These are phyloP conservation scores for Chlamydomonas reinhardtii DNA, from an alignment of 163 green algal genomes.

Conservation along the genomic window DNA sequence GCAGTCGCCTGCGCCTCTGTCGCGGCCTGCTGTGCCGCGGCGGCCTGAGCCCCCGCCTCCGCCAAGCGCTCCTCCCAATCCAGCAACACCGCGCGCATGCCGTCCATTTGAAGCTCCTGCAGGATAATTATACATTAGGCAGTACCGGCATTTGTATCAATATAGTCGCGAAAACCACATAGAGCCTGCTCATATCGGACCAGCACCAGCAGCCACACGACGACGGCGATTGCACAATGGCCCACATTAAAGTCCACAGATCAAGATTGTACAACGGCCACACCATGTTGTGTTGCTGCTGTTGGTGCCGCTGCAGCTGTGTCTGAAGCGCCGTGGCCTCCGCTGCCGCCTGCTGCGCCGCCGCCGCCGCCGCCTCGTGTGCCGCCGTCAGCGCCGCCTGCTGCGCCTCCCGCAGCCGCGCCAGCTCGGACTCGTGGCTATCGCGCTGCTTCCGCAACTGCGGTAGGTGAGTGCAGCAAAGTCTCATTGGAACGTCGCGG, in stretches of 20 bases:
- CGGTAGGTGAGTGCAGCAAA: background rate
- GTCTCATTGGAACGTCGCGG: too few relatives aligned
- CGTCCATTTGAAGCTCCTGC: background rate
- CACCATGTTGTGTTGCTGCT: background rate
- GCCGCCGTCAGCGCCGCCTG: slow-evolving; percentile 5
- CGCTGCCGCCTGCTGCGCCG: background rate
- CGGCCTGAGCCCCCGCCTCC: background rate
- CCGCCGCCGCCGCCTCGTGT: background rate
- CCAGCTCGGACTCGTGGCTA: background rate
- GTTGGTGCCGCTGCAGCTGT: background rate
- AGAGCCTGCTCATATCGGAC: too few relatives aligned
- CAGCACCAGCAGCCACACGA: too few relatives aligned
- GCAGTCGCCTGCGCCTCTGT: background rate
- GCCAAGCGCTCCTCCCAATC: background rate
- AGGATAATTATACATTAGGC: too few relatives aligned
- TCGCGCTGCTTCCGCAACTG: background rate
- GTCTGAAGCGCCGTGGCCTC: background rate
- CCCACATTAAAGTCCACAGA: too few relatives aligned
- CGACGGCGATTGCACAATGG: too few relatives aligned
- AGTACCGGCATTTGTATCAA: too few relatives aligned
- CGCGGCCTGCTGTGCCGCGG: background rate
- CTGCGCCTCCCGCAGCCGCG: background rate
- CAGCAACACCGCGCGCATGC: background rate
- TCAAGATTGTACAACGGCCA: too few relatives aligned
- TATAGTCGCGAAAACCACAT: too few relatives aligned